Evolutionary conservation across 495 filamentous ascomycete species (phyloP), one percentile per base, ranked within the genome.

Genomic region (Talaromyces stipitatus): DNA sequence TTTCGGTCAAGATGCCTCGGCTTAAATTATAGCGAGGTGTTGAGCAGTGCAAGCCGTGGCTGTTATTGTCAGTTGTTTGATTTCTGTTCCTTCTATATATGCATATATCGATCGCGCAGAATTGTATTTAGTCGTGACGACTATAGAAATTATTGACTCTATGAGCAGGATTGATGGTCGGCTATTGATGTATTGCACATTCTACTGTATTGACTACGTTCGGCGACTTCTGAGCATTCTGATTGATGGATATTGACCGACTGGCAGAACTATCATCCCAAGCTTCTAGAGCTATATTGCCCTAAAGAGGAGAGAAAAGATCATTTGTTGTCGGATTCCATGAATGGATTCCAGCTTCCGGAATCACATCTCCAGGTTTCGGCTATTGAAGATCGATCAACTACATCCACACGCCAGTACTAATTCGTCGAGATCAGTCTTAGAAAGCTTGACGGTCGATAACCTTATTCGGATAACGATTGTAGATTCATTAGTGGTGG

Each of bases 1-100:
- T 18, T 24, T 41, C 12, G 52, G 52, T 33, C 50, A 54, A 26
- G 28, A 30, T 30, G 30, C 52, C 52, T 54, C 52, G 52, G 52
- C 52, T 7, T 23, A 43, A 54, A n/a, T 26, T 43, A 52, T 20
- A 52, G 27, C 50, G 50, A 52, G 29, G 18, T 30, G 24, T 26
- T 28, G 22, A 12, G 18, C 22, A 0, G 46, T 20, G 4, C 48
- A 16, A n/a, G 33, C 36, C 36, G 36, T 16, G n/a, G 36, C 36
- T n/a, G n/a, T n/a, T n/a, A 41, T 41, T 18, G 32, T 36, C 33
- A n/a, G n/a, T n/a, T 18, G 10, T 6, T 38, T 38, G 0, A 8
- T 10, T 4, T 36, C 16, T 36, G 2, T n/a, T n/a, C 2, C 10
- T 36, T 12, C 7, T 36, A 36, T 11, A n/a, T 36, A n/a, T 36